phyloP scores from a whole-genome alignment of 2,329 filamentous ascomycete species.

The Venturia asperata region DNA sequence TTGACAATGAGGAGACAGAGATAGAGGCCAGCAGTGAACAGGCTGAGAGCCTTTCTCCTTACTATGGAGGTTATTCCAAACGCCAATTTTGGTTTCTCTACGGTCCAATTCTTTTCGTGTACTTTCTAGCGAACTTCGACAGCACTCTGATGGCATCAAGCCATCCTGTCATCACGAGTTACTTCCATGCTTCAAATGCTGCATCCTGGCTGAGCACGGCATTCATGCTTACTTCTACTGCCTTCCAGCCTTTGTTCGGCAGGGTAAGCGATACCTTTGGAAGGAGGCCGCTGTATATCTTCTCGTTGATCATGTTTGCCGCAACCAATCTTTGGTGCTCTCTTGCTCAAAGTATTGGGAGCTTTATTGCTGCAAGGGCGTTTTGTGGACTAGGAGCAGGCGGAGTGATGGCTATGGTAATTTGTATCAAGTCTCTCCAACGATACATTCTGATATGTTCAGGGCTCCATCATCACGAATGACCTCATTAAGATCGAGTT shows the following conservation, averaged over 20 bases:
- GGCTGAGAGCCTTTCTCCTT: constrained; percentile 11
- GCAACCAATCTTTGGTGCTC: constrained; percentile 63
- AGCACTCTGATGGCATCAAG: constrained; percentile 74
- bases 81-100: constrained; percentile 33
- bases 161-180: constrained; percentile 73
- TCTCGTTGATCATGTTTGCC: constrained; percentile 55
- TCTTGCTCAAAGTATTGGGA: constrained; percentile 57
- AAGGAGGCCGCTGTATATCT: constrained; percentile 58
- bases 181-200: constrained; percentile 69
- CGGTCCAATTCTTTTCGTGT: constrained; percentile 32
- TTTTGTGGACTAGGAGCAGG: constrained; percentile 68
- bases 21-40: constrained; percentile 26
- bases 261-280: constrained; percentile 68
- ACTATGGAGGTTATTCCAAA: constrained; percentile 30
- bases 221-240: constrained; percentile 69
- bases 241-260: constrained; percentile 68
- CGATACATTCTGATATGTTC: background rate
- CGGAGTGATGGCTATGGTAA: constrained; percentile 35
- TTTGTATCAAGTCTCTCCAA: background rate
- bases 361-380: constrained; percentile 63
- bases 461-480: constrained; percentile 57
- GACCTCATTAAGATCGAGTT: constrained; percentile 68
- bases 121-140: constrained; percentile 52
- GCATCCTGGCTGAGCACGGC: constrained; percentile 78
- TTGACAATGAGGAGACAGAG: background rate